A percentile compares a stretch with the other conserved stretches of the same genome.
Evolutionary conservation across 2,329 filamentous ascomycete species (phyloP).

Genomic region (Ceratocystis eucalypticola): DNA sequence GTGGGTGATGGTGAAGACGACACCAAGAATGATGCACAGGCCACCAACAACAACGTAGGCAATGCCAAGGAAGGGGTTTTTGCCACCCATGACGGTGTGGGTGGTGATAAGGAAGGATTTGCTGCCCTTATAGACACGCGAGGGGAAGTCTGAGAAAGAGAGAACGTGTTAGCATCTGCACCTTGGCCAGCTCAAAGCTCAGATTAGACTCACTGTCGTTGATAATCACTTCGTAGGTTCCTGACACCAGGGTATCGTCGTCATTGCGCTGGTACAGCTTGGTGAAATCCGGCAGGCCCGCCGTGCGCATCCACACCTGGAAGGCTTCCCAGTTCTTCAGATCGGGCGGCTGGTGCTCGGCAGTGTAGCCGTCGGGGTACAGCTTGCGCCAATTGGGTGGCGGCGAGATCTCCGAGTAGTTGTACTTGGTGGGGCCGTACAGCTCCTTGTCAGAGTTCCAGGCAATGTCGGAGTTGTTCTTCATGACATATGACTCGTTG

Average conservation of each 20-base stretch:
- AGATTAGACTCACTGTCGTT: slow-evolving; percentile 52
- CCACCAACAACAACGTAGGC: slow-evolving; percentile 91
- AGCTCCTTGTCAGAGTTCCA: slow-evolving; percentile 74
- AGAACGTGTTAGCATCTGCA: neutral
- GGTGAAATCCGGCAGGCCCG: slow-evolving; percentile 84
- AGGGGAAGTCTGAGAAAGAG: slow-evolving; percentile 57
- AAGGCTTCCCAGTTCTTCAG: slow-evolving; percentile 68
- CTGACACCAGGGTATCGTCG: slow-evolving; percentile 48
- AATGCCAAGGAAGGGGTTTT: slow-evolving; percentile 91
- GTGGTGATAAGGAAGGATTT: slow-evolving; percentile 87
- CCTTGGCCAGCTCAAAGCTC: neutral
- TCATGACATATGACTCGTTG: slow-evolving; percentile 56
- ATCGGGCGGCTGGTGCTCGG: slow-evolving; percentile 52
- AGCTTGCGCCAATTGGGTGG: slow-evolving; percentile 72
- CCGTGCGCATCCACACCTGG: slow-evolving; percentile 98
- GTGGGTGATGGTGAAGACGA: slow-evolving; percentile 79
- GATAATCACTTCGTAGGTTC: slow-evolving; percentile 65
- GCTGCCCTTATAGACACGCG: slow-evolving; percentile 64
- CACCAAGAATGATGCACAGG: slow-evolving; percentile 77
- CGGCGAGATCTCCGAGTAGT: slow-evolving; percentile 51
- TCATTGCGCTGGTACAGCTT: slow-evolving; percentile 84
- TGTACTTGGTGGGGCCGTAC: slow-evolving; percentile 59
- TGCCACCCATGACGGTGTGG: slow-evolving; percentile 81
- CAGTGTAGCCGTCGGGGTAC: slow-evolving; percentile 58
- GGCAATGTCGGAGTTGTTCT: slow-evolving; percentile 59